Conservation (phyloP, 2,329 filamentous ascomycete genomes). For the Cladophialophora chaetospira region DNA sequence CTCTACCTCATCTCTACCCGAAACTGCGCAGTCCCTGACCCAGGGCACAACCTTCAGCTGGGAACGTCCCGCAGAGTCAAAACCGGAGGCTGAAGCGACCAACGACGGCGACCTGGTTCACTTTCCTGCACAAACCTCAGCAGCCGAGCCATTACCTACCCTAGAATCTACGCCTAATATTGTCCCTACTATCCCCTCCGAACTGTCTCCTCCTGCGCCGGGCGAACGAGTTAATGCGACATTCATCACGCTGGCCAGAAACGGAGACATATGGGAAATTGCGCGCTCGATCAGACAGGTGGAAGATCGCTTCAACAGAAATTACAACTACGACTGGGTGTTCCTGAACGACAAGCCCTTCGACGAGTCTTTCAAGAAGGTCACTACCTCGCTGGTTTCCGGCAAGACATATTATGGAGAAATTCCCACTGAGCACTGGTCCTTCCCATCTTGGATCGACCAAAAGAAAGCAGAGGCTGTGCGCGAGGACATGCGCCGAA, state of each 20-base stretch:
- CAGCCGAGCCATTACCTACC: slow-evolving; percentile 35
- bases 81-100: neutral
- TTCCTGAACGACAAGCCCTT: slow-evolving; percentile 97
- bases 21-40: slow-evolving; percentile 33
- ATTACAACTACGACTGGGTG: slow-evolving; percentile 98
- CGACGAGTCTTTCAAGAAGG: slow-evolving; percentile 87
- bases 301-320: slow-evolving; percentile 96
- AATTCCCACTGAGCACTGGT: slow-evolving; percentile 94
- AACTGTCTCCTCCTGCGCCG: slow-evolving; percentile 51
- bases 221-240: slow-evolving; percentile 91
- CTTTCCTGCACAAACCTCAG: slow-evolving; percentile 18
- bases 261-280: slow-evolving; percentile 94
- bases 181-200: slow-evolving; percentile 7
- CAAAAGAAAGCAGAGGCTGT: slow-evolving; percentile 88
- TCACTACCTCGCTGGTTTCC: slow-evolving; percentile 86
- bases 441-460: slow-evolving; percentile 93
- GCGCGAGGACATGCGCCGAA: slow-evolving; percentile 88
- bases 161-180: slow-evolving; percentile 20
- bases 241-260: slow-evolving; percentile 93
- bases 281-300: slow-evolving; percentile 92
- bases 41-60: slow-evolving; percentile 26
- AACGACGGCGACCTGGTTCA: neutral
- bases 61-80: slow-evolving; percentile 16
- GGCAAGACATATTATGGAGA: slow-evolving; percentile 88
- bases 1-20: slow-evolving; percentile 60